Base-by-base conservation (phyloP, 2,329 filamentous ascomycete species). In the Mariannaea sp. region DNA sequence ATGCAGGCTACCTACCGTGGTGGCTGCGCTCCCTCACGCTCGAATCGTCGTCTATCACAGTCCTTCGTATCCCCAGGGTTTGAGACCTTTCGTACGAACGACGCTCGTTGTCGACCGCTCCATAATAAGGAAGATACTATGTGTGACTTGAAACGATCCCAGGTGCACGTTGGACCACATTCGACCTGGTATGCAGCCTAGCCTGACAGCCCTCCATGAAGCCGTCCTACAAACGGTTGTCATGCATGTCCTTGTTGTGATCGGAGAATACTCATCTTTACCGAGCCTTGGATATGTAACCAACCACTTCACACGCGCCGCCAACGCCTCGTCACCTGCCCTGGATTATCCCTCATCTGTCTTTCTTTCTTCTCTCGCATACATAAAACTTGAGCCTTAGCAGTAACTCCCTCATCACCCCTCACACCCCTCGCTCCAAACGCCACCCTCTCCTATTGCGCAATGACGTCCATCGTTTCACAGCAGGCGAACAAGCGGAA, bases 371-470 rank as follows among this genome's bases (percentile, higher is more conserved):
- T n/a, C 7, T n/a, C 19, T 39, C 36, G 19, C 36, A 39, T 19
- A 39, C n/a, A 39, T 19, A 19, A n/a, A 13, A n/a, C 36, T 39
- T 22, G 36, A 24, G 36, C 14, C 14, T 14, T 35, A 5, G 13
- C 10, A 17, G 10, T 9, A 14, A 5, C 30, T 16, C 14, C 7
- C 14, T 19, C 13, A 6, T 20, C 35, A 22, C 12, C 5, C 10
- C 7, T n/a, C 36, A 5, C 36, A 57, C 49, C 36, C 54, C 45
- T 8, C 39, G 29, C 41, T 17, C 24, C 43, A 12, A 36, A 52
- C 42, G 44, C 40, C 27, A 33, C 24, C 46, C 51, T 20, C 49
- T 16, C 44, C 52, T 46, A 30, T 14, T n/a, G n/a, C 36, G 19
- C 16, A 27, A 49, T 40, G 19, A 14, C 13, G 14, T 7, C 13